Conservation (phyloP, 1,284 basidiomycete species). For the Ustilago crameri region DNA sequence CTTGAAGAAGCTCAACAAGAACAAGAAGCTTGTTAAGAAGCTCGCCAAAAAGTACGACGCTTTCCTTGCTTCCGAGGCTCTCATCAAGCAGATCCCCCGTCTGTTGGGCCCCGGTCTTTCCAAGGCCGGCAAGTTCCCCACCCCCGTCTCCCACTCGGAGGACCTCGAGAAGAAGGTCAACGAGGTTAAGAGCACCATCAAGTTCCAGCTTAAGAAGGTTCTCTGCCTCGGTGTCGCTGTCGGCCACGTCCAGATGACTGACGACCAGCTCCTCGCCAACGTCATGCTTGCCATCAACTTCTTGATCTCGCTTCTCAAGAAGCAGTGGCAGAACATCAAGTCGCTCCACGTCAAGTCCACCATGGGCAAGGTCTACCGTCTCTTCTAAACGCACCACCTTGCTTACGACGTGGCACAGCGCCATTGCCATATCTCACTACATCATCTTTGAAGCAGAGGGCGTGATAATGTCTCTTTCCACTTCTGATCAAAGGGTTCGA, state of each 20-base stretch:
- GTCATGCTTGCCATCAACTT: constrained; percentile 99
- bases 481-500: constrained; percentile 7
- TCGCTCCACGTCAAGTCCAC: constrained; percentile 98
- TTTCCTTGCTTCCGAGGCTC: constrained; percentile 95
- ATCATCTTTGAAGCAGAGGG: background rate
- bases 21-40: constrained; percentile 99
- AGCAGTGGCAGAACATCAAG: constrained; percentile 99
- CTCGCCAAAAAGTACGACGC: constrained; percentile 99
- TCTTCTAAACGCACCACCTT: constrained; percentile 86
- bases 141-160: constrained; percentile 86
- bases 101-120: constrained; percentile 98
- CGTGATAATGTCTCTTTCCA: constrained; percentile 3
- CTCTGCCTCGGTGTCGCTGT: constrained; percentile 98
- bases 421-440: too few species aligned
- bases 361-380: constrained; percentile 97
- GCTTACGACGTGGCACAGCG: too few species aligned
- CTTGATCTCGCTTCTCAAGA: constrained; percentile 98
- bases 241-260: constrained; percentile 96
- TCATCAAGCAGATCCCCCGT: constrained; percentile 99
- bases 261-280: constrained; percentile 96
- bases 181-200: constrained; percentile 96
- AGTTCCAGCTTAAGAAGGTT: constrained; percentile 83
- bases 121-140: constrained; percentile 99
- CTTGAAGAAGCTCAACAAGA: constrained; percentile 99
- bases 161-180: constrained; percentile 90